Percentiles rank a stretch among this genome's conserved stretches.
These are phyloP conservation scores for Primulina eburnea DNA, from an alignment of 257 asterid species.

Conservation along the genomic window DNA sequence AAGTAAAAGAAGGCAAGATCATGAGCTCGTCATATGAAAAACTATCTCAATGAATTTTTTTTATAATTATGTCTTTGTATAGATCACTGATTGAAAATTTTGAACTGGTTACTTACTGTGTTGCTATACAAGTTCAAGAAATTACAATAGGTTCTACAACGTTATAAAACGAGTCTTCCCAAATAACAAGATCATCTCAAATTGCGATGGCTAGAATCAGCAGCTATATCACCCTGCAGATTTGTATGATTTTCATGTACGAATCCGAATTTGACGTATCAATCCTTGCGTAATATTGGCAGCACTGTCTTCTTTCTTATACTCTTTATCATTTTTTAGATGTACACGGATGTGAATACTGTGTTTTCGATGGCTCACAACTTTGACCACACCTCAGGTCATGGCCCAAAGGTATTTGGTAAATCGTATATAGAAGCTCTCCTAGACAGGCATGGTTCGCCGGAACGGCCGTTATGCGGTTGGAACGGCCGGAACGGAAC, in stretches of 20 bases:
- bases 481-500: no score
- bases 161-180: constrained; percentile 71
- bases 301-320: background rate
- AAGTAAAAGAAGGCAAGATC: no score
- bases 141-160: constrained; percentile 71
- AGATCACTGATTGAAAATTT: background rate
- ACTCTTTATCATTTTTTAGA: constrained; percentile 34
- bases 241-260: constrained; percentile 84
- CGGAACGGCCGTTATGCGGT: no score
- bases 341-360: constrained; percentile 58
- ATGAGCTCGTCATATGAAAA: no score
- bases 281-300: background rate
- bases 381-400: constrained; percentile 60
- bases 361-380: constrained; percentile 60
- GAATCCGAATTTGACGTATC: constrained; percentile 17
- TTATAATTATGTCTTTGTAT: constrained; percentile 3
- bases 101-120: constrained; percentile 1
- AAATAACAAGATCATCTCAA: constrained; percentile 69
- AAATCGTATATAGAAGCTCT: no score
- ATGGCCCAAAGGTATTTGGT: constrained; percentile 71
- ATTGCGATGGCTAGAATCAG: constrained; percentile 70
- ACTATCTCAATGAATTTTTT: constrained; percentile 4
- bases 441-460: no score
- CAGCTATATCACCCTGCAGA: constrained; percentile 84
- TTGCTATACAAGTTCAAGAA: constrained; percentile 43